phyloP scores from a whole-genome alignment of 352 stramenopile genomes.

The Phytophthora cryptogea region DNA sequence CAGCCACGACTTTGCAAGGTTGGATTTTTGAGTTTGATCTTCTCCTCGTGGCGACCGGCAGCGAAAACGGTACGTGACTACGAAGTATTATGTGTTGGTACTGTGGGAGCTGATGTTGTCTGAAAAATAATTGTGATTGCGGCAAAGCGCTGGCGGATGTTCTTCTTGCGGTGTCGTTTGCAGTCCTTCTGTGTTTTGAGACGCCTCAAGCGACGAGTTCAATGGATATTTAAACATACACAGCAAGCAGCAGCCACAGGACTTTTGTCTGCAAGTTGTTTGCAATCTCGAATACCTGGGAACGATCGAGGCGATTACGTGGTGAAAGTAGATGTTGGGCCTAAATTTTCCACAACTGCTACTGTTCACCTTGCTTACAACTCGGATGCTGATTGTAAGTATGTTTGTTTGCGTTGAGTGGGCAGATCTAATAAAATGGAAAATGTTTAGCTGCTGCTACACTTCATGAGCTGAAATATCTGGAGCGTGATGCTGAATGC shows the following conservation, averaged over 20 bases:
- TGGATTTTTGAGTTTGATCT: constrained; percentile 47
- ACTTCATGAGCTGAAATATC: constrained; percentile 74
- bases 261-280: constrained; percentile 45
- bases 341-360: constrained; percentile 53
- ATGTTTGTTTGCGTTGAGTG: background rate
- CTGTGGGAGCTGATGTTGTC: background rate
- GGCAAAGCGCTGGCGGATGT: constrained; percentile 47
- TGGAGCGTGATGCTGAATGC: constrained; percentile 70
- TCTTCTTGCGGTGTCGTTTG: constrained; percentile 40
- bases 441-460: constrained; percentile 53
- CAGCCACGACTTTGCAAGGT: constrained; percentile 53
- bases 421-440: constrained; percentile 1
- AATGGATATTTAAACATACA: constrained; percentile 38
- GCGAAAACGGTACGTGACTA: constrained; percentile 39
- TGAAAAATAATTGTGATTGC: background rate
- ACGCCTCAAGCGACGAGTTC: constrained; percentile 27
- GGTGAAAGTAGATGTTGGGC: constrained; percentile 67
- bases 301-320: constrained; percentile 63
- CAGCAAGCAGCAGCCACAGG: constrained; percentile 46
- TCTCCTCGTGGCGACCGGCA: constrained; percentile 51
- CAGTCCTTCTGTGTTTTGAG: constrained; percentile 44
- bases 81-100: too few relatives aligned
- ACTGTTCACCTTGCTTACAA: constrained; percentile 65
- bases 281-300: constrained; percentile 36
- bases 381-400: constrained; percentile 72